Percentiles rank a stretch among this genome's conserved stretches.
phyloP scores from a whole-genome alignment of 495 filamentous ascomycete species.

The Lophium mytilinum region DNA sequence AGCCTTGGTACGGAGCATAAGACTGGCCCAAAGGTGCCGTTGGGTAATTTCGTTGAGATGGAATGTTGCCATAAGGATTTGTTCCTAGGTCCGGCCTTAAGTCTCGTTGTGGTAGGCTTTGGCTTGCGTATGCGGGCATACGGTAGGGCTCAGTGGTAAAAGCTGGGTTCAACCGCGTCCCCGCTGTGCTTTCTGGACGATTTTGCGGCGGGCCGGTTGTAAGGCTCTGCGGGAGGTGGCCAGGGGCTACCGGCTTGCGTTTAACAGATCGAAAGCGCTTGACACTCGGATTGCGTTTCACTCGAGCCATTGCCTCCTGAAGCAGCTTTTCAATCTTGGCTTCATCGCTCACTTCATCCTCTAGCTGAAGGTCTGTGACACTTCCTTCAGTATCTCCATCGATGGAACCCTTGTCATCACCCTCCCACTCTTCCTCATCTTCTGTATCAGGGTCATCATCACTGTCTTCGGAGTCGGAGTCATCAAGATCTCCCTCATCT shows the following conservation, averaged over 20 bases:
- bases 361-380: constrained; percentile 8
- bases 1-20: too few relatives aligned
- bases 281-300: constrained; percentile 16
- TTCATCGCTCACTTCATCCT: constrained; percentile 11
- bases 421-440: constrained; percentile 4
- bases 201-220: background rate
- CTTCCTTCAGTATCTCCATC: constrained; percentile 3
- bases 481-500: background rate
- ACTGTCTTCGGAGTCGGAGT: constrained; percentile 4
- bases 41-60: too few relatives aligned
- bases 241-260: too few relatives aligned
- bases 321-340: constrained; percentile 17
- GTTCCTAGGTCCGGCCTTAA: too few relatives aligned
- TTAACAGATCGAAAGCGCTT: constrained; percentile 8
- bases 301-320: constrained; percentile 9
- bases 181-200: too few relatives aligned
- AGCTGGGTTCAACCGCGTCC: too few relatives aligned
- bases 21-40: too few relatives aligned
- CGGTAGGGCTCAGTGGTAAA: too few relatives aligned
- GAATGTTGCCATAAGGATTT: too few relatives aligned
- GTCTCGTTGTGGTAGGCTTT: too few relatives aligned
- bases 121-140: too few relatives aligned
- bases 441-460: constrained; percentile 9
- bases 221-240: background rate
- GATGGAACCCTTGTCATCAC: background rate